Base-by-base conservation (phyloP, 2,329 filamentous ascomycete genomes). In the Aureobasidium melanogenum region DNA sequence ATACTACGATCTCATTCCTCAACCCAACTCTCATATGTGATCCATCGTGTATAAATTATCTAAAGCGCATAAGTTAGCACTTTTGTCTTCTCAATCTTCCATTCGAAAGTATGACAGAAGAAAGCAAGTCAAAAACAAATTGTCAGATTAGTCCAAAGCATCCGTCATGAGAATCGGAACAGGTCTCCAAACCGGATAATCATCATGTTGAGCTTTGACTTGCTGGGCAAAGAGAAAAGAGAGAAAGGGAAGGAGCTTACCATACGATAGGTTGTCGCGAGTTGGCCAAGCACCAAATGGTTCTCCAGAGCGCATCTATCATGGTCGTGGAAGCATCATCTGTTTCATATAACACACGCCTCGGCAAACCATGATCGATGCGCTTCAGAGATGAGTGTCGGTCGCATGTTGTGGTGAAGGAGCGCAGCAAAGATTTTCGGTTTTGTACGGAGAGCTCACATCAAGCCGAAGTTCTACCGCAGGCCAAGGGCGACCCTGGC, bases 101-200 rank as follows among this genome's bases (percentile, higher is more conserved):
- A 15, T 14, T 36, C 6, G 17, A 17, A 30, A 5, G 24, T 30
- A 9, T 10, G 15, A 24, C 3, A 47, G n/a, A 24, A 19, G 14
- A 10, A 30, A 19, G 26, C 48, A 52, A 22, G 24, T 19, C 19
- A 34, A 19, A 19, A 7, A 51, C 12, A 46, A 43, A 14, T 22
- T 43, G 52, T 56, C 52, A 56, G 52, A 56, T 56, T 56, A 56
- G 43, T 56, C 52, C 52, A 56, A 43, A 39, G 30, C 22, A 43
- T 44, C 52, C 39, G 28, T 56, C 52, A 56, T 56, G 44, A 56
- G 52, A 17, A 44, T 56, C 52, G 52, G 52, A 56, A 56, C 52
- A 56, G 52, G 52, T 56, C 52, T 56, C 52, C 52, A 56, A 56
- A 56, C 52, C 52, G 52, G 52, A 56, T 56, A 56, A 44, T 56